Evolutionary conservation across 805 yeast genomes (phyloP), one percentile per base, ranked within the genome.

Genomic region (Pichia deserticola): DNA sequence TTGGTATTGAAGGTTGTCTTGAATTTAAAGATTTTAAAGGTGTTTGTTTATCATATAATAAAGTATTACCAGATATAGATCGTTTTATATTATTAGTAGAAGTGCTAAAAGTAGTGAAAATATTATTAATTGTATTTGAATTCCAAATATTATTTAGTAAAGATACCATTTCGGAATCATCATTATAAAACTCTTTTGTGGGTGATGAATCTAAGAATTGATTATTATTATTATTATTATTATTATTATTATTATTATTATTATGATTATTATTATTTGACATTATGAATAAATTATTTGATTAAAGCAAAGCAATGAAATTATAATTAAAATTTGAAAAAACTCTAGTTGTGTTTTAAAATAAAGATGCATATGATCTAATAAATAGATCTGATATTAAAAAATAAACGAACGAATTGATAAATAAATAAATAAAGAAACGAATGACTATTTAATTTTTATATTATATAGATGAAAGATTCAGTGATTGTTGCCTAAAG

Each of bases 81-180:
- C 20, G 20, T 20, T 30, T 44, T 36, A 15, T 32, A 40, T 28
- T 34, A 9, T 20, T 29, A 8, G 3, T 44, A 35, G 32, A 11
- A 13, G 10, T 36, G 41, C 7, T 12, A 9, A 28, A 36, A n/a
- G 42, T 28, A n/a, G 25, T 40, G 34, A 28, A 27, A 34, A 1
- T 30, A 15, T 7, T 36, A n/a, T 36, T 30, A 32, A 7, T 40
- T 13, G 36, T n/a, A n/a, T 33, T 45, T 7, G 45, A 43, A 15
- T 33, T 32, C 29, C 42, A 38, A 12, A 38, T 27, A 12, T 15
- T 45, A 29, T 32, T 45, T 15, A 45, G n/a, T 11, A 39, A 28
- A 15, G 42, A 45, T 27, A 45, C 25, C 48, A 39, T 45, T n/a
- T 43, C 45, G 3, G 47, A 37, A 39, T 45, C 48, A 33, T 39